Conservation (phyloP, 495 filamentous ascomycete genomes). For the Penicillium soppii region DNA sequence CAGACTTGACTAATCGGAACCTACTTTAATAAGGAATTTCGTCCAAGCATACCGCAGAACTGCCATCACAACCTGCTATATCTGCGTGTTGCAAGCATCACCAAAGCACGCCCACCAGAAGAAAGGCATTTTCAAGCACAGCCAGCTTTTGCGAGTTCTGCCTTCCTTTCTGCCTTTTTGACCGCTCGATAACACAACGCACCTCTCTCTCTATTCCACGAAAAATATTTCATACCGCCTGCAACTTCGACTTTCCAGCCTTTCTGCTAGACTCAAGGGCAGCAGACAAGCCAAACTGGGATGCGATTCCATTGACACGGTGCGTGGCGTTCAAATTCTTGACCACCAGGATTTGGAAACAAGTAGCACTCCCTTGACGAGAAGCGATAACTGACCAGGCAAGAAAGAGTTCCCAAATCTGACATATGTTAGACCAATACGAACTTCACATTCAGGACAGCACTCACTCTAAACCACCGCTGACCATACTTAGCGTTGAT, state of each 20-base stretch:
- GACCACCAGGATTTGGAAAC: slow-evolving; percentile 31
- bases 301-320: slow-evolving; percentile 22
- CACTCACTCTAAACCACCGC: slow-evolving; percentile 53
- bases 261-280: slow-evolving; percentile 22
- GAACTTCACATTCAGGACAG: background rate
- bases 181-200: no score
- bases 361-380: slow-evolving; percentile 29
- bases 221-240: background rate
- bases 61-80: no score
- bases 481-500: slow-evolving; percentile 52
- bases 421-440: background rate
- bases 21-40: no score
- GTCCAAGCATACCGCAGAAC: no score
- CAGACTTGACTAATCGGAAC: no score
- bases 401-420: slow-evolving; percentile 37
- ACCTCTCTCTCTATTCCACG: no score
- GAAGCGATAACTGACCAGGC: slow-evolving; percentile 32
- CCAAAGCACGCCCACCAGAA: no score
- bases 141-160: no score
- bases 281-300: slow-evolving; percentile 25
- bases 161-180: no score
- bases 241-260: slow-evolving; percentile 18
- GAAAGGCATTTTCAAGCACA: no score
- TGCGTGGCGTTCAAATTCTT: slow-evolving; percentile 34
- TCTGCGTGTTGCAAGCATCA: no score